Percentiles rank a stretch among this genome's conserved stretches.
These are phyloP conservation scores for Pseudogymnoascus sp. DNA, from an alignment of 2,329 filamentous ascomycete species.

Conservation along the genomic window DNA sequence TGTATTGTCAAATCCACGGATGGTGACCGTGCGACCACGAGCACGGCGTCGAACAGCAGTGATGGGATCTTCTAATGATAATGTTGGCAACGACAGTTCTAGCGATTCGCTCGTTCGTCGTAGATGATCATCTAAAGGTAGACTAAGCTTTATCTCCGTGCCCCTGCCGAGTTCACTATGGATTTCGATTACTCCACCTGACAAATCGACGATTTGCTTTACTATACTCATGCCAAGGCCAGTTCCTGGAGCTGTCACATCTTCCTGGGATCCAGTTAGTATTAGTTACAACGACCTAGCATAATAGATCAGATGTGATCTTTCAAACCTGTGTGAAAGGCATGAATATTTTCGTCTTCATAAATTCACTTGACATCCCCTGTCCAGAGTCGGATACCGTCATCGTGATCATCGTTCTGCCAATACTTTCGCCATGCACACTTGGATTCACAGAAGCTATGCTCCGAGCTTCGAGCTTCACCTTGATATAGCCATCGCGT, in stretches of 20 bases:
- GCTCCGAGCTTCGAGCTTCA: slow-evolving; percentile 24
- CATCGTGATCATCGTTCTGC: slow-evolving; percentile 20
- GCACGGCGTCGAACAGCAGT: slow-evolving; percentile 16
- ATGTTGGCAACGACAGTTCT: neutral
- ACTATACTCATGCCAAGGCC: slow-evolving; percentile 57
- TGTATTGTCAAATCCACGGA: slow-evolving; percentile 17
- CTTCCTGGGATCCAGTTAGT: slow-evolving; percentile 32
- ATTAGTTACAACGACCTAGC: neutral
- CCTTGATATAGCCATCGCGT: slow-evolving; percentile 39
- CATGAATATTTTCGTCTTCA: slow-evolving; percentile 48
- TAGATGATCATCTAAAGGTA: slow-evolving; percentile 27
- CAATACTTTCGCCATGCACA: neutral
- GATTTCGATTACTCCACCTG: slow-evolving; percentile 53
- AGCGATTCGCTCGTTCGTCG: neutral
- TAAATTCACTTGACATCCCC: slow-evolving; percentile 52
- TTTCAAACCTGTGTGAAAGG: slow-evolving; percentile 42
- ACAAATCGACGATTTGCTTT: slow-evolving; percentile 49
- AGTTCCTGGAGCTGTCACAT: slow-evolving; percentile 49
- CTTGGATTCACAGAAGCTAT: neutral
- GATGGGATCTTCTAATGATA: slow-evolving; percentile 11
- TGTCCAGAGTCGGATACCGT: slow-evolving; percentile 53
- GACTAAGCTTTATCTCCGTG: slow-evolving; percentile 43
- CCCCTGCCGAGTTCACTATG: slow-evolving; percentile 44
- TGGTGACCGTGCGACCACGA: slow-evolving; percentile 15
- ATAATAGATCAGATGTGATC: neutral